Percentiles rank a stretch among this genome's conserved stretches.
Conservation (phyloP, 768 basidiomycete genomes). For the Leccinum rimulosum region DNA sequence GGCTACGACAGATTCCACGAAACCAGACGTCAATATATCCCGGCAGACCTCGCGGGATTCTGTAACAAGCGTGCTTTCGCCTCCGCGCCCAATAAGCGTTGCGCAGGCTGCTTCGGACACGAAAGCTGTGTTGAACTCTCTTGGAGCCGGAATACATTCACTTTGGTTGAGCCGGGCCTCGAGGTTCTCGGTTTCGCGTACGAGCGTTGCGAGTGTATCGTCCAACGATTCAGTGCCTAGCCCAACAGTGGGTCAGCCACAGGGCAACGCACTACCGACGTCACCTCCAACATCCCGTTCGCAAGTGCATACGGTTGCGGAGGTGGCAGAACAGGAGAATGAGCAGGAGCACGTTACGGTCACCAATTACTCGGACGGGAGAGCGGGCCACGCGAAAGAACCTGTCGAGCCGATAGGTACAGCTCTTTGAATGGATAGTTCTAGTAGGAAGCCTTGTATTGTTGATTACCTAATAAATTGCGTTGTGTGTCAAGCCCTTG, state of each 20-base stretch:
- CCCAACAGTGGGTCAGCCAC: conserved; percentile 6
- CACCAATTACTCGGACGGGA: conserved; percentile 3
- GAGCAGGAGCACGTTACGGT: conserved; percentile 13
- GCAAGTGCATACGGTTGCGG: conserved; percentile 26
- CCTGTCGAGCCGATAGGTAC: conserved; percentile 26
- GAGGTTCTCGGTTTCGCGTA: conserved; percentile 37
- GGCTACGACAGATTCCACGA: conserved; percentile 14
- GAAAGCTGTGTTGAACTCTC: conserved; percentile 35
- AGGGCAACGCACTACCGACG: background rate
- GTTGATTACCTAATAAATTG: conserved; percentile 22
- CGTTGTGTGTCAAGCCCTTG: conserved; percentile 1
- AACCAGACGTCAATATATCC: conserved; percentile 10
- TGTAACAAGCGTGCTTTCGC: conserved; percentile 5
- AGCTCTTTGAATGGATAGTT: conserved; percentile 23
- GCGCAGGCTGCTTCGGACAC: conserved; percentile 34
- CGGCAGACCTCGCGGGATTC: conserved; percentile 30
- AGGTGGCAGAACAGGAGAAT: conserved; percentile 23
- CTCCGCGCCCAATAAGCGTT: conserved; percentile 26
- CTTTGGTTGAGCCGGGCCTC: conserved; percentile 42
- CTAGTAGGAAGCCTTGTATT: background rate
- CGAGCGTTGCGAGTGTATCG: conserved; percentile 23
- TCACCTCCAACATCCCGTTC: conserved; percentile 15
- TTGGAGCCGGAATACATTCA: conserved; percentile 48
- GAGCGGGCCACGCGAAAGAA: conserved; percentile 14
- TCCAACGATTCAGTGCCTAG: conserved; percentile 24